Conservation (phyloP, 2,329 filamentous ascomycete species). For the Zarea fungicola region DNA sequence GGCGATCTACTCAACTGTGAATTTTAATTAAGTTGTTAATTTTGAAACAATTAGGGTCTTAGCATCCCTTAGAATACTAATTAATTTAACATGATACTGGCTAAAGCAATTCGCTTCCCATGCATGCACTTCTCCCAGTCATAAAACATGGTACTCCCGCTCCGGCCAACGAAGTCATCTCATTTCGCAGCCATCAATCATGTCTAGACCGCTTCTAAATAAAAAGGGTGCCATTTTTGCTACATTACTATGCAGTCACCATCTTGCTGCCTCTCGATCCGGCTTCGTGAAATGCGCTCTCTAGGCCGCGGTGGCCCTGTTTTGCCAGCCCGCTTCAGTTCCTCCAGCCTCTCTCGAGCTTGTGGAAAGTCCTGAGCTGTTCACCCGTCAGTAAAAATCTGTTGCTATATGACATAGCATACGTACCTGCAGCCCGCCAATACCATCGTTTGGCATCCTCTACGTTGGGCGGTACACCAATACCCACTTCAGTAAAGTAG, state of each 20-base stretch:
- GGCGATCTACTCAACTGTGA: too few species aligned
- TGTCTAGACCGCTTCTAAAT: too few species aligned
- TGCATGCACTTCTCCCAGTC: slow-evolving; percentile 1
- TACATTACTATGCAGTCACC: slow-evolving; percentile 86
- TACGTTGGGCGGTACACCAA: slow-evolving; percentile 77
- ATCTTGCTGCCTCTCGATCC: slow-evolving; percentile 77
- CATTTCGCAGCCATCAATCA: too few species aligned
- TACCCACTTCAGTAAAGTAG: slow-evolving; percentile 93
- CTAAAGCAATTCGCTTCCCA: not conserved
- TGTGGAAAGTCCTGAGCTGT: slow-evolving; percentile 91
- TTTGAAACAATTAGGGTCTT: not conserved
- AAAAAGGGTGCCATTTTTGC: slow-evolving; percentile 21
- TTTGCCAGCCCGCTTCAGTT: slow-evolving; percentile 75
- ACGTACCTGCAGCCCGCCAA: slow-evolving; percentile 91
- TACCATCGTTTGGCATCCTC: slow-evolving; percentile 99
- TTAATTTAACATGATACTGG: slow-evolving; percentile 7
- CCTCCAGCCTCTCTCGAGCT: slow-evolving; percentile 85
- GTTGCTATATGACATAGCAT: not conserved
- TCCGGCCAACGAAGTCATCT: too few species aligned
- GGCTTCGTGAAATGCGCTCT: slow-evolving; percentile 75
- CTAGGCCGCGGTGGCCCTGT: slow-evolving; percentile 62
- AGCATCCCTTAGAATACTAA: not conserved
- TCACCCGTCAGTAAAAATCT: not conserved
- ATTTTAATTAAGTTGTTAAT: too few species aligned
- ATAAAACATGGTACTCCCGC: too few species aligned